Base-by-base conservation (phyloP, 768 basidiomycete species). In the Jaapia argillacea region DNA sequence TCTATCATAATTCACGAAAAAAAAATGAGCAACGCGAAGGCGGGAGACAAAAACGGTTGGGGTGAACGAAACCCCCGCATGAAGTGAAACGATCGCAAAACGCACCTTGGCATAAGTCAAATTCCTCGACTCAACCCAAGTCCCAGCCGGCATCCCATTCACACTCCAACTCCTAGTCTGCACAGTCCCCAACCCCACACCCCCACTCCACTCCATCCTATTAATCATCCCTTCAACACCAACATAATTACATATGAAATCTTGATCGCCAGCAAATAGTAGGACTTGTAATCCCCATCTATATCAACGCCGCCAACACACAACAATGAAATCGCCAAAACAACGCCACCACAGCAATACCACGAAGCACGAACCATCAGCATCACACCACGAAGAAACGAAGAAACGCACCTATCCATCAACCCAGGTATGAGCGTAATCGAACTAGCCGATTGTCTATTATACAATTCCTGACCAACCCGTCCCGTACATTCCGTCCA, bases 201-300 rank as follows among this genome's bases (percentile, higher is more conserved):
- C 80, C 2, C 91, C 92, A 45, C 79, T 84, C 94, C 94, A 99
- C 2, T 72, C 70, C 71, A 99, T 66, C 23, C 72, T 66, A 48
- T 84, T 79, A 38, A 97, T 85, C 74, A 86, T 79, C 45, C 72
- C 73, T 62, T 97, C 92, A 47, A 90, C 69, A 3, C 96, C 96
- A 41, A 93, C 70, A 59, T 96, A 85, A 60, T 98, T 98, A 67
- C 96, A 98, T 48, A 99, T 96, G 35, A 92, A 66, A 59, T 98
- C 96, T 60, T 97, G 87, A 58, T 96, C 92, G 4, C 96, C 96
- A 0, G 80, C 90, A 53, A 96, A 99, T 37, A 99, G 69, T 50
- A 99, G 58, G n/a, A 97, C 74, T 1, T 84, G 82, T 16, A 98
- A 81, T 48, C n/a, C n/a, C n/a, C n/a, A n/a, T n/a, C n/a, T n/a